phyloP scores from a whole-genome alignment of 2,329 filamentous ascomycete species.

The Sporothrix variecibatus region DNA sequence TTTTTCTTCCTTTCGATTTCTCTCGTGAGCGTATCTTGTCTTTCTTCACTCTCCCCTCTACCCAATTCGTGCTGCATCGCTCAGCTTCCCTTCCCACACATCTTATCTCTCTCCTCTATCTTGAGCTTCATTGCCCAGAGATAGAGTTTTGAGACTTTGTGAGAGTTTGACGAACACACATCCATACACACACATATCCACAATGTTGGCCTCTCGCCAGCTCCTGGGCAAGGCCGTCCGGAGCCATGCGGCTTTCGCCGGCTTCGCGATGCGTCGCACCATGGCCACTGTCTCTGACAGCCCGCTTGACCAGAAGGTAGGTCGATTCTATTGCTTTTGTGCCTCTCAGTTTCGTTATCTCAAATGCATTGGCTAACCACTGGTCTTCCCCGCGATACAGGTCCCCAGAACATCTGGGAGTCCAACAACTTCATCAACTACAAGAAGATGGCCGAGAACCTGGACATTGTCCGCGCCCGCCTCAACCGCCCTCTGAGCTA shows the following conservation, averaged over 20 bases:
- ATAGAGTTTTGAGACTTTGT: constrained; percentile 17
- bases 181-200: constrained; percentile 29
- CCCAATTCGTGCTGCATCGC: constrained; percentile 21
- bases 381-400: constrained; percentile 38
- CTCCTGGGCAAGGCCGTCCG: constrained; percentile 66
- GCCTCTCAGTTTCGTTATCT: background rate
- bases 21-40: constrained; percentile 16
- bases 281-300: constrained; percentile 86
- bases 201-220: constrained; percentile 71
- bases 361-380: constrained; percentile 19
- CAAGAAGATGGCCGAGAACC: constrained; percentile 98
- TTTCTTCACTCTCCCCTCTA: constrained; percentile 19
- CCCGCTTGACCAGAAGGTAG: constrained; percentile 85
- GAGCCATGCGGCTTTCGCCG: constrained; percentile 57
- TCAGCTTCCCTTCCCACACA: constrained; percentile 16
- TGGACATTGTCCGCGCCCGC: constrained; percentile 82
- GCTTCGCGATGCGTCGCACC: constrained; percentile 64
- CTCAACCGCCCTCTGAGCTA: constrained; percentile 92
- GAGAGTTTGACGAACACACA: constrained; percentile 17
- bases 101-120: constrained; percentile 24
- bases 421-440: constrained; percentile 98
- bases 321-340: constrained; percentile 31
- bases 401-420: constrained; percentile 96
- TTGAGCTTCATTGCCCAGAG: constrained; percentile 20
- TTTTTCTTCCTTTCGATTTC: background rate